phyloP scores from a whole-genome alignment of 2,329 filamentous ascomycete genomes.

The Bisporella sp. region DNA sequence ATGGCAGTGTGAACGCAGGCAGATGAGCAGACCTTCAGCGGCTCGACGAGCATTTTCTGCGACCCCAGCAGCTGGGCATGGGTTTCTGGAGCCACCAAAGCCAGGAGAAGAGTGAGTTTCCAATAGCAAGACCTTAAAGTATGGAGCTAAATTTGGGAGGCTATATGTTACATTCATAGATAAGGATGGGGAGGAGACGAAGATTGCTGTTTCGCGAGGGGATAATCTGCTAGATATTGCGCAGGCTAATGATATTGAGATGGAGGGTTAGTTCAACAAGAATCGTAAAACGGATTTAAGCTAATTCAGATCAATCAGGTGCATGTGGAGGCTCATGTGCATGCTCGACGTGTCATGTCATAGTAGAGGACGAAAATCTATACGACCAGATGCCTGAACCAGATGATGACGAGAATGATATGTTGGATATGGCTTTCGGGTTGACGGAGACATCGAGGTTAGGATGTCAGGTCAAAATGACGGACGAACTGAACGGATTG shows the following conservation, averaged over 20 bases:
- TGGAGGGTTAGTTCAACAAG: conserved; percentile 62
- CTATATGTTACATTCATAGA: conserved; percentile 89
- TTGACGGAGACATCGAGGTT: conserved; percentile 59
- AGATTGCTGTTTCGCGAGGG: conserved; percentile 73
- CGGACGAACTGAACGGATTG: conserved; percentile 79
- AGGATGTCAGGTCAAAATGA: conserved; percentile 65
- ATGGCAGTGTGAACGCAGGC: conserved; percentile 1
- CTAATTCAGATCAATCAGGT: conserved; percentile 34
- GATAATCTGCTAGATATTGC: conserved; percentile 95
- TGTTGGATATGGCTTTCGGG: conserved; percentile 69
- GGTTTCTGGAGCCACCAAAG: conserved; percentile 76
- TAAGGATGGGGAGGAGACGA: conserved; percentile 73
- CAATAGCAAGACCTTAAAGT: neutral
- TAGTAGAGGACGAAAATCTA: conserved; percentile 55
- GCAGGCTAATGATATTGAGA: conserved; percentile 89
- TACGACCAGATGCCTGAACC: conserved; percentile 58
- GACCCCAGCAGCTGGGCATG: conserved; percentile 56
- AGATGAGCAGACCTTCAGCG: neutral
- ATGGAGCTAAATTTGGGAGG: conserved; percentile 36
- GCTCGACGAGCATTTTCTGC: conserved; percentile 51
- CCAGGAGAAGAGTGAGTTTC: conserved; percentile 73
- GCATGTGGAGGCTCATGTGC: conserved; percentile 83
- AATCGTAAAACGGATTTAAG: too few species aligned
- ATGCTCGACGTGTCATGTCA: conserved; percentile 70
- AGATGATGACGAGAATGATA: conserved; percentile 61